Evolutionary conservation across 2,329 filamentous ascomycete species (phyloP), one percentile per base, ranked within the genome.

Genomic region (Thelonectria rubi): DNA sequence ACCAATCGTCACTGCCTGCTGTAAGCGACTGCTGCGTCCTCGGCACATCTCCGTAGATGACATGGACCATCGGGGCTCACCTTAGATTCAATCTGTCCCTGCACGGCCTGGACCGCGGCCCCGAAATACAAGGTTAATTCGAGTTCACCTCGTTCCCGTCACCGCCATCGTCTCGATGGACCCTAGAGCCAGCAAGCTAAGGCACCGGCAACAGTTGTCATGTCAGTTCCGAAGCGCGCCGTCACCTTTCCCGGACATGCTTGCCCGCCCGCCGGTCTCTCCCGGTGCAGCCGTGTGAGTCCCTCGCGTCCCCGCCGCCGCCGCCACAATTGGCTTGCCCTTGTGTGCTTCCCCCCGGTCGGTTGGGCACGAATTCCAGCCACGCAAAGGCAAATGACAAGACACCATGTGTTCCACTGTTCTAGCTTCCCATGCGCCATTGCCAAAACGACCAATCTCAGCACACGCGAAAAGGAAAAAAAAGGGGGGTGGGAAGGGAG

Each of bases 51-150:
- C 26, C 42, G 5, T 20, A 50, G 15, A 37, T 51, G 57, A 60
- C 26, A 30, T 30, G 26, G 26, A 30, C 5, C 5, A 9, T 60
- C 57, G 39, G n/a, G n/a, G 32, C 57, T 50, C 15, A 30, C 48
- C 15, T 45, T 34, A 45, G 26, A 46, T 42, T 50, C 26, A 24
- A 17, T 47, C 34, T 15, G 21, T 47, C 57, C 58, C 53, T 61
- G 58, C 53, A 57, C 39, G 18, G 34, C 21, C 30, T 42, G 26
- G 30, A 51, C 15, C 51, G 45, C 34, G 34, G 34, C 58, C 52
- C 53, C 32, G 21, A 57, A 43, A 61, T 53, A 53, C 58, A 53
- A 61, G 58, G 58, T 61, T 57, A 60, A 47, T 57, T 61, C 26
- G 18, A 57, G 48, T 57, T 47, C 45, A 37, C 15, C 34, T 37